Percentiles rank a stretch among this genome's conserved stretches.
phyloP scores from a whole-genome alignment of 2,329 filamentous ascomycete genomes.

The Phyllosticta citribraziliensis region DNA sequence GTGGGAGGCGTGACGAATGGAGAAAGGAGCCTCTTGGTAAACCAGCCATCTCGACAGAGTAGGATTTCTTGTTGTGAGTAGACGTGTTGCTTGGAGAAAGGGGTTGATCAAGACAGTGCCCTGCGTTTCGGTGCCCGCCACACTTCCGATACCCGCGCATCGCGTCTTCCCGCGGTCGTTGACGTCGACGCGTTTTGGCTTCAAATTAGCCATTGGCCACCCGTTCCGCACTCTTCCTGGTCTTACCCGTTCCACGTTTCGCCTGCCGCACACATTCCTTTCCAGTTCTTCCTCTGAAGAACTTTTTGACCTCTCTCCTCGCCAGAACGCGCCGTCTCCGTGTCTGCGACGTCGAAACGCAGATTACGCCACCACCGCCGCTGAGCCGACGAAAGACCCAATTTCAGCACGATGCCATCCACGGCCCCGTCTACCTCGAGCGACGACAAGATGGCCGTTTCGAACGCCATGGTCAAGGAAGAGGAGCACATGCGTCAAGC shows the following conservation, averaged over 20 bases:
- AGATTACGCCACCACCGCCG: not conserved
- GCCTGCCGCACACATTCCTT: not conserved
- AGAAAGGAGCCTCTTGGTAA: no score
- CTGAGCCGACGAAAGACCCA: not conserved
- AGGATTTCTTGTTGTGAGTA: no score
- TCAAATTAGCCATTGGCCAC: conserved; percentile 10
- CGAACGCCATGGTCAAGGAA: conserved; percentile 28
- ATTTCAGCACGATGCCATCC: not conserved
- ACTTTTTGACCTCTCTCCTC: not conserved
- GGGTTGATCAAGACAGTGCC: not conserved
- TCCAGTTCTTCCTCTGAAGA: not conserved
- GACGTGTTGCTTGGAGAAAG: not conserved
- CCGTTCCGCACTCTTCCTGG: not conserved
- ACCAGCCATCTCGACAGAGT: no score
- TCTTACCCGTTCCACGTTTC: not conserved
- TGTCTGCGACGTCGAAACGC: not conserved
- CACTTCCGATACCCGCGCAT: conserved; percentile 1
- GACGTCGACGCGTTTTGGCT: conserved; percentile 9
- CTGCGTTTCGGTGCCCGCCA: not conserved
- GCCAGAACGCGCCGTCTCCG: not conserved
- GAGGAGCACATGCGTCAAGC: conserved; percentile 35
- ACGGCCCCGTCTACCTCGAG: conserved; percentile 4
- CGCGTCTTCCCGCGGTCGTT: conserved; percentile 9
- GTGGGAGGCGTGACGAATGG: not conserved
- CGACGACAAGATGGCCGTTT: conserved; percentile 16